Conservation (phyloP, 495 filamentous ascomycete species). For the Cryomyces antarcticus region DNA sequence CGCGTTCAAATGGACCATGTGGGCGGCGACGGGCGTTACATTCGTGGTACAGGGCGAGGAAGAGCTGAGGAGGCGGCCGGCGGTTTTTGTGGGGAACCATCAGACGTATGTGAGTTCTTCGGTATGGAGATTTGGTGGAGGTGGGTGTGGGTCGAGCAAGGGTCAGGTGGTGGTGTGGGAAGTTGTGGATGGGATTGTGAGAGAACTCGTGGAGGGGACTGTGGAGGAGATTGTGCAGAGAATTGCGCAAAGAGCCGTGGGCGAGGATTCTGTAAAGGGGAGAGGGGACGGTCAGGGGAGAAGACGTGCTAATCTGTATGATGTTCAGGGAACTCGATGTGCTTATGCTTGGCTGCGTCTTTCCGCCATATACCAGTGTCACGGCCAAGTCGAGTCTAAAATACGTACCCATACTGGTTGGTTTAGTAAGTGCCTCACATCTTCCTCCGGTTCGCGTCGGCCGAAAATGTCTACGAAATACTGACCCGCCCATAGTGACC, state of each 20-base stretch:
- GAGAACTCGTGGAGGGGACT: background rate
- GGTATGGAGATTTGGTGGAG: too few species aligned
- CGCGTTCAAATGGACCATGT: slow-evolving; percentile 67
- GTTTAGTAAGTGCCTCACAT: slow-evolving; percentile 39
- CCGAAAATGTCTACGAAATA: background rate
- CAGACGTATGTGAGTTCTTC: slow-evolving; percentile 37
- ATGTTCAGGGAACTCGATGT: slow-evolving; percentile 57
- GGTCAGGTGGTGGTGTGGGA: too few species aligned
- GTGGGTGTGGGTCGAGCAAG: too few species aligned
- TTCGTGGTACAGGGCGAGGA: slow-evolving; percentile 58
- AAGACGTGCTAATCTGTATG: too few species aligned
- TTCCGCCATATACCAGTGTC: slow-evolving; percentile 80
- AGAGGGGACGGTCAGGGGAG: too few species aligned
- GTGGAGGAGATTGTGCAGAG: too few species aligned
- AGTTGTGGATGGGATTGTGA: background rate
- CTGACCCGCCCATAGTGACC: slow-evolving; percentile 28
- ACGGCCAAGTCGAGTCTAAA: slow-evolving; percentile 79
- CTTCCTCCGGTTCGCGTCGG: background rate
- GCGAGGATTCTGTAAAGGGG: too few species aligned
- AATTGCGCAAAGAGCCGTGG: too few species aligned
- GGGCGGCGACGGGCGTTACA: slow-evolving; percentile 48
- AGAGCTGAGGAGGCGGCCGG: slow-evolving; percentile 48
- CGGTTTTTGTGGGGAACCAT: slow-evolving; percentile 85
- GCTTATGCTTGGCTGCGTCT: slow-evolving; percentile 66
- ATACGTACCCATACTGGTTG: slow-evolving; percentile 77